Evolutionary conservation across 768 basidiomycete genomes (phyloP), one percentile per base, ranked within the genome.

Genomic region (Vararia minispora): DNA sequence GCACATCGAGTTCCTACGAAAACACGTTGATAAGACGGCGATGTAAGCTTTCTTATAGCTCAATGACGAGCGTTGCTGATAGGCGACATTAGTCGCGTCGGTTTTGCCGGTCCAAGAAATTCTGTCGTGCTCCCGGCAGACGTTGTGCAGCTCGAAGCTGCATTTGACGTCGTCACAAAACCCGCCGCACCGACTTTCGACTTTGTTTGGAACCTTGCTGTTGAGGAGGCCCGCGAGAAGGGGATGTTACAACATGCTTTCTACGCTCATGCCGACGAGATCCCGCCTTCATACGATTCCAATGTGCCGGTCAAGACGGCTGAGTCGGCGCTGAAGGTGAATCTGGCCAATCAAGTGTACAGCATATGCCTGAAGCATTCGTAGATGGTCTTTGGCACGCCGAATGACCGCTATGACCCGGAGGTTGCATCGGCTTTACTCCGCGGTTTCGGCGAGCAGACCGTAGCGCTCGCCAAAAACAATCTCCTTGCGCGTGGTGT

Each of bases 1-100:
- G n/a, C 89, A 92, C 50, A 54, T 95, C 22, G 72, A 79, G 45
- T 89, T 89, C 51, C 64, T 97, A 37, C 72, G 92, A 28, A 67
- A 67, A 8, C 72, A 87, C 49, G 65, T 95, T 22, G 86, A 92
- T 54, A 95, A 95, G 60, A 79, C 77, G 54, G 76, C 80, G 2
- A 49, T 95, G 91, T 92, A 51, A 60, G 88, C 71, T 2, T 25
- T 6, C n/a, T 23, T 30, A 26, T 20, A 36, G 22, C 10, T 40
- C 25, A 16, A 22, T 45, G 25, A 29, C 18, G 26, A 18, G n/a
- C n/a, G n/a, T n/a, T 21, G n/a, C 35, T 48, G 24, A 48, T 20
- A 14, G 13, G 4, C 17, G 5, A 25, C 30, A 22, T n/a, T 44
- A 82, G 81, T 44, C 74, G 79, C 13, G 75, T 80, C 40, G 79